A percentile compares a stretch with the other conserved stretches of the same genome.
phyloP scores from a whole-genome alignment of 108 stramenopile species.

The Epithemia pelagica region DNA sequence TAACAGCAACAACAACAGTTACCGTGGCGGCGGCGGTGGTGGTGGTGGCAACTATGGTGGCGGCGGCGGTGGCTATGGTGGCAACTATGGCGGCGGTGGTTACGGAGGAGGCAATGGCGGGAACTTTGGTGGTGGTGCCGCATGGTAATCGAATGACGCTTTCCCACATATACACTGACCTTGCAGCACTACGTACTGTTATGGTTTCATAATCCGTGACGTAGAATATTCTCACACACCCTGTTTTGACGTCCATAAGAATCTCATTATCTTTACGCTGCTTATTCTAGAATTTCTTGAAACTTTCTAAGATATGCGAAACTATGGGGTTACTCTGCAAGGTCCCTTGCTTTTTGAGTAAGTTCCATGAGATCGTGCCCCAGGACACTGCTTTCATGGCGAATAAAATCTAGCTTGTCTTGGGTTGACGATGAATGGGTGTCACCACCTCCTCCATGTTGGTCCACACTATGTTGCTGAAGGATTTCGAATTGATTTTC shows the following conservation, averaged over 20 bases:
- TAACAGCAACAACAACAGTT: constrained; percentile 16
- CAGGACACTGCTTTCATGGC: background rate
- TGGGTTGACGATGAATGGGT: background rate
- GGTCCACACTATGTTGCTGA: background rate
- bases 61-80: constrained; percentile 24
- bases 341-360: background rate
- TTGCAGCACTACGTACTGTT: too few species aligned
- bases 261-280: too few species aligned
- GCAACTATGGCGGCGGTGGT: constrained; percentile 20
- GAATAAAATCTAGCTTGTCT: background rate
- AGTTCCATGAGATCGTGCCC: background rate
- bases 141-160: too few species aligned
- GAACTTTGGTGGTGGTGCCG: constrained; percentile 42
- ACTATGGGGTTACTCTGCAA: too few species aligned
- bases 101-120: constrained; percentile 47
- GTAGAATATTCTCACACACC: too few species aligned
- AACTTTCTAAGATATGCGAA: too few species aligned
- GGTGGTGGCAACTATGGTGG: constrained; percentile 45
- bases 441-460: too few species aligned
- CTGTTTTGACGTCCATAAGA: too few species aligned
- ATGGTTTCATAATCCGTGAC: too few species aligned
- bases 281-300: too few species aligned
- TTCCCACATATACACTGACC: too few species aligned
- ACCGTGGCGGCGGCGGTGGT: constrained; percentile 23
- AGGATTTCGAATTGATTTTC: background rate